Conservation (phyloP, 345 rosid species). For the Hibiscus tridactylites region DNA sequence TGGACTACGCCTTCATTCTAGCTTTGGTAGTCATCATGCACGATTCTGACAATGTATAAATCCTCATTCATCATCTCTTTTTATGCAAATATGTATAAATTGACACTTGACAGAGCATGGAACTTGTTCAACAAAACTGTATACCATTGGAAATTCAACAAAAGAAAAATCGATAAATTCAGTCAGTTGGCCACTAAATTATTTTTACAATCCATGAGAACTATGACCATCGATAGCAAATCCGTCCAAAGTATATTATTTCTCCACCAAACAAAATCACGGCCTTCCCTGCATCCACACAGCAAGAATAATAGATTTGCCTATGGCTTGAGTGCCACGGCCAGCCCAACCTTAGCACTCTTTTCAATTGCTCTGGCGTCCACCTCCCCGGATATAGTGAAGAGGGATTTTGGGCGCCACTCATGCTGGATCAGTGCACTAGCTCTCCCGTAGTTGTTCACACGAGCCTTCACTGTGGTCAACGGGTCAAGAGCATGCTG, state of each 20-base stretch:
- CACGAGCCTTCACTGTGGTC: constrained; percentile 81
- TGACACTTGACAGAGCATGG: not conserved
- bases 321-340: constrained; percentile 79
- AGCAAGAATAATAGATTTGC: not conserved
- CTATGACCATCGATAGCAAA: constrained; percentile 10
- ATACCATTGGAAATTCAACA: not conserved
- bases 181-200: constrained; percentile 7
- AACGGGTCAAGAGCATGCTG: constrained; percentile 83
- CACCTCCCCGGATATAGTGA: constrained; percentile 89
- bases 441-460: constrained; percentile 74
- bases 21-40: constrained; percentile 59
- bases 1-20: constrained; percentile 63
- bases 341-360: constrained; percentile 85
- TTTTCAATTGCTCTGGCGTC: constrained; percentile 85
- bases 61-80: not conserved
- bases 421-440: constrained; percentile 91
- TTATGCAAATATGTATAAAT: too few relatives aligned
- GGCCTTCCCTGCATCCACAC: not conserved
- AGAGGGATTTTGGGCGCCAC: constrained; percentile 82
- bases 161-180: not conserved
- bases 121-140: not conserved
- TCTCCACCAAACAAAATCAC: constrained; percentile 11
- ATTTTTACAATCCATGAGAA: constrained; percentile 26
- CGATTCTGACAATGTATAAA: constrained; percentile 29
- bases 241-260: constrained; percentile 21